These are phyloP conservation scores for Microthlaspi erraticum DNA, from an alignment of 345 rosid genomes.

Conservation along the genomic window DNA sequence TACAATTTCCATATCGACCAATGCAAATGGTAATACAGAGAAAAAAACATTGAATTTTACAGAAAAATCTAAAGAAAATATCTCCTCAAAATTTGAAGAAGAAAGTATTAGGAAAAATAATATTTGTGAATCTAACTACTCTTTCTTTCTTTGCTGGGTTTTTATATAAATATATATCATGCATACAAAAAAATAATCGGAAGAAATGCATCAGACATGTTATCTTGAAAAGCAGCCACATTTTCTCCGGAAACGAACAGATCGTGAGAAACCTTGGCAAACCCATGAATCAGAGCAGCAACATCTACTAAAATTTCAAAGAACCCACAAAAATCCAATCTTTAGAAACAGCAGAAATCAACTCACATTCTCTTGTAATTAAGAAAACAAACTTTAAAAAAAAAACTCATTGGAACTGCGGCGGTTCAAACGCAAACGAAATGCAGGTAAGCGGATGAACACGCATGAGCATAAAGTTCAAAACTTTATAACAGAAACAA, in stretches of 20 bases:
- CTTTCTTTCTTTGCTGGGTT: conserved; percentile 19
- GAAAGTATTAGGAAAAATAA: conserved; percentile 24
- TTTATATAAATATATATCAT: too few relatives aligned
- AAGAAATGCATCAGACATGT: not conserved
- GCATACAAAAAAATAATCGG: too few relatives aligned
- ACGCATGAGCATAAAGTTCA: conserved; percentile 18
- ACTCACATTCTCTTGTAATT: conserved; percentile 18
- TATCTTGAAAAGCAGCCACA: conserved; percentile 21
- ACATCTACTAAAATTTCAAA: conserved; percentile 8
- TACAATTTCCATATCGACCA: conserved; percentile 40
- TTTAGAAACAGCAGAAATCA: not conserved
- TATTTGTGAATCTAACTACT: conserved; percentile 30
- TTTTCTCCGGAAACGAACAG: conserved; percentile 27
- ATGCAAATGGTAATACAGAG: conserved; percentile 26
- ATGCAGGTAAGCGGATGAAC: conserved; percentile 33
- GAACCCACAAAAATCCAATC: conserved; percentile 33
- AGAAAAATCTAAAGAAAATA: conserved; percentile 25
- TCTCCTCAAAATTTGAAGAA: not conserved
- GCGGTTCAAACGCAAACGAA: conserved; percentile 16
- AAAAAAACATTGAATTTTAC: not conserved
- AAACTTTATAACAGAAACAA: not conserved
- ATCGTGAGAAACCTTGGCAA: conserved; percentile 34
- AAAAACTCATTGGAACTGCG: not conserved
- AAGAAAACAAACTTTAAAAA: not conserved
- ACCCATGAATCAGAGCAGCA: conserved; percentile 30